Conservation (phyloP, 2,329 filamentous ascomycete species). For the Microdochium nivale region DNA sequence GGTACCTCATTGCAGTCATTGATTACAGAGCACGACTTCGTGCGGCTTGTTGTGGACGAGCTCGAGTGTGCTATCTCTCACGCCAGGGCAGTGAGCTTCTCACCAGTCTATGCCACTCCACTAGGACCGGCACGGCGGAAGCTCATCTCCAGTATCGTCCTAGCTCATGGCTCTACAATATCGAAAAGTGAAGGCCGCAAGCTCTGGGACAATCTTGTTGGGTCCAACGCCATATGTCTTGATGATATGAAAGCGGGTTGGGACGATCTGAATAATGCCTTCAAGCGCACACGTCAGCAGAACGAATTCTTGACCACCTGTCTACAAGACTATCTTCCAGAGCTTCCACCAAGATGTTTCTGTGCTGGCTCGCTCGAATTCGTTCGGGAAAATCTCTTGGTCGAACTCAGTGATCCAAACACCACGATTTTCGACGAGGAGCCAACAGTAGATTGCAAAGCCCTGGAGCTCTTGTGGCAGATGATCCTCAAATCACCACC, state of each 20-base stretch:
- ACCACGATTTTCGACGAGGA: constrained; percentile 42
- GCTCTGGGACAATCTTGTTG: constrained; percentile 69
- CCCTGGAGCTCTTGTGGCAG: constrained; percentile 71
- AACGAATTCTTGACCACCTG: constrained; percentile 49
- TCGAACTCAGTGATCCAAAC: constrained; percentile 33
- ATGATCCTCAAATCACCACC: constrained; percentile 64
- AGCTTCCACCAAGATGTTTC: constrained; percentile 47
- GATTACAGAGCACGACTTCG: constrained; percentile 51
- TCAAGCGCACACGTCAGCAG: constrained; percentile 31
- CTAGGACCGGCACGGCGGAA: constrained; percentile 47
- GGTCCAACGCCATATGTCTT: constrained; percentile 47
- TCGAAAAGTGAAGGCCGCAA: constrained; percentile 49
- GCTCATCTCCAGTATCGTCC: constrained; percentile 49
- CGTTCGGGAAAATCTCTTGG: constrained; percentile 37
- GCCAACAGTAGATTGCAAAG: constrained; percentile 41
- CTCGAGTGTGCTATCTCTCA: constrained; percentile 44
- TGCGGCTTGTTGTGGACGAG: constrained; percentile 54
- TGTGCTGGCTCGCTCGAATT: constrained; percentile 56
- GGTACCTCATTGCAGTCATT: constrained; percentile 48
- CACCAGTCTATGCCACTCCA: constrained; percentile 35
- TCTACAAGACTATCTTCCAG: constrained; percentile 47
- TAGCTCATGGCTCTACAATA: constrained; percentile 51
- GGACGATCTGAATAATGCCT: constrained; percentile 49
- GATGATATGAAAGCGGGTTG: constrained; percentile 61
- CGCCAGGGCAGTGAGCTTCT: constrained; percentile 30